Evolutionary conservation across 257 asterid genomes (phyloP), one percentile per base, ranked within the genome.

Genomic region (Solanum virginianum): DNA sequence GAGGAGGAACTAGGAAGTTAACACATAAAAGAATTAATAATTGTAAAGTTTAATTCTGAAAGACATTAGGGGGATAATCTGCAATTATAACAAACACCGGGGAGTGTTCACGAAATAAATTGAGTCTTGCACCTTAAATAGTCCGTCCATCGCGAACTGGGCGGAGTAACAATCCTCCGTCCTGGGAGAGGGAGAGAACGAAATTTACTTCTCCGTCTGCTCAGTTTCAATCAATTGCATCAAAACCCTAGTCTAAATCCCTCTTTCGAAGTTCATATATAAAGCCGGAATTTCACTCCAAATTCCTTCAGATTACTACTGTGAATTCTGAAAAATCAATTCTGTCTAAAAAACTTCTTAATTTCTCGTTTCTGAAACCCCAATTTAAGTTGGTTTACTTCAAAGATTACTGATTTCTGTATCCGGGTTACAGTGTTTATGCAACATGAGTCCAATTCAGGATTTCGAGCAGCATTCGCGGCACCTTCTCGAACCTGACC

Each of bases 401-500:
- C n/a, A 47, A 22, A 74, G 81, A 29, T 15, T 24, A 7, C 18
- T 41, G 8, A 39, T 70, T 70, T 66, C 47, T 66, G 47, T 47
- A 15, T 29, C 74, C 29, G 57, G 7, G 8, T 72, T 72, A 8
- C 13, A 51, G 85, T 66, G 85, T 26, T 77, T 60, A 39, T 82
- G 68, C 89, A 84, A 81, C 82, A 95, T 96, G 99, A 91, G 98
- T 68, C 99, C 99, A 32, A 90, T 96, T 87, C 97, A 93, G 92
- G 94, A 96, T 90, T 94, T 96, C 93, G 98, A 96, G 89, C 98
- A 92, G 65, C 99, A 96, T 89, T 84, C 99, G 80, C 96, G 97
- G 57, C 95, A 89, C 86, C 93, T 96, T 57, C 84, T 89, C 77
- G 98, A 96, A 32, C 91, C 92, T 56, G 97, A 95, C 86, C 93